Percentiles rank a stretch among this genome's conserved stretches.
phyloP scores from a whole-genome alignment of 139 green algal species.

The Chloropicon primus region DNA sequence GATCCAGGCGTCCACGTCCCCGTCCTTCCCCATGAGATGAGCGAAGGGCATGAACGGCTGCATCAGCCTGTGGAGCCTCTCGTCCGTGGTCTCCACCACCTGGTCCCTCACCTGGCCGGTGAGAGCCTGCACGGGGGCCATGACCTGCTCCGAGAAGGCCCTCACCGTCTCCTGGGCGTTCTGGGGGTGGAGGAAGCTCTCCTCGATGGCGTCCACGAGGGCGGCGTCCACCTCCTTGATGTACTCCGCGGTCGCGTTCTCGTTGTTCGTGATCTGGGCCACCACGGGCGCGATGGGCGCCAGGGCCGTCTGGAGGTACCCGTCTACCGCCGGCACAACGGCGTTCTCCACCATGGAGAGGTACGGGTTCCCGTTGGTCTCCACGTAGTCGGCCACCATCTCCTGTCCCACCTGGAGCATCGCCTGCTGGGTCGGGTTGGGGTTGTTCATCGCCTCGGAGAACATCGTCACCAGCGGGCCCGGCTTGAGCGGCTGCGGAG shows the following conservation, averaged over 20 bases:
- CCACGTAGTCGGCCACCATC: neutral
- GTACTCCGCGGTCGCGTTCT: neutral
- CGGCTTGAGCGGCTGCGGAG: neutral
- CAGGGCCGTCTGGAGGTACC: neutral
- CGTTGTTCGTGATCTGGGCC: neutral
- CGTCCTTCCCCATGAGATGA: neutral
- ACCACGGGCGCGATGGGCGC: neutral
- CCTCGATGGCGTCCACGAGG: neutral
- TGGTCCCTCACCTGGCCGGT: neutral
- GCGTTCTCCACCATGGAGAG: neutral
- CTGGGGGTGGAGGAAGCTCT: neutral
- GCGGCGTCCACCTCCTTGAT: neutral
- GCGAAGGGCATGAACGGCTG: neutral
- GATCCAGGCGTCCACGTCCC: neutral
- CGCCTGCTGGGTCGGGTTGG: neutral
- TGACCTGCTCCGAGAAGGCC: neutral
- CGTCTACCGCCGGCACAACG: neutral
- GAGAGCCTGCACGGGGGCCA: neutral
- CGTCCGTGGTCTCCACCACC: neutral
- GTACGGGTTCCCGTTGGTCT: neutral
- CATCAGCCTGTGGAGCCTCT: neutral
- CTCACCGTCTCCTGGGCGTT: neutral
- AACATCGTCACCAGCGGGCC: neutral
- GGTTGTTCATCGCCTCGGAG: neutral
- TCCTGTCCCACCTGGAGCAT: neutral